Base-by-base conservation (phyloP, 2,329 filamentous ascomycete species). In the Fusarium goolgardi region DNA sequence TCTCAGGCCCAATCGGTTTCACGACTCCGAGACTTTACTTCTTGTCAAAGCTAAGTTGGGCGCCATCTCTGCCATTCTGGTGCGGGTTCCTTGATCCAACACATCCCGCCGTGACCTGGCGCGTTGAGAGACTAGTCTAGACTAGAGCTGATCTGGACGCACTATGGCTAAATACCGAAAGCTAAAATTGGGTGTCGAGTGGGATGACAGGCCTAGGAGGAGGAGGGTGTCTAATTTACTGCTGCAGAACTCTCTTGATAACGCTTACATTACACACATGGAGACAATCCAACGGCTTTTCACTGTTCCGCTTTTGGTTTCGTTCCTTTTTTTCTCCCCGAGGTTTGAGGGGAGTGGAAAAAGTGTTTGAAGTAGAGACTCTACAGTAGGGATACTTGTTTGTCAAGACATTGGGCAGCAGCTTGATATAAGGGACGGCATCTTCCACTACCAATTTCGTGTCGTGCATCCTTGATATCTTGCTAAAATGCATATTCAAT, bases 391-490 rank as follows among this genome's bases (percentile, higher is more conserved):
- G 35, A 39, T 20, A 21, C n/a, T 21, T 39, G 35, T 39, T 39
- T 18, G 47, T 39, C n/a, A 11, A 21, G 23, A 29, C 5, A 15
- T 40, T 27, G 13, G 47, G 31, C 39, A 13, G 18, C 6, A 39
- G 21, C 32, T 45, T 53, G 20, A 46, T 69, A 69, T 69, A 69
- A 69, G 65, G 65, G 23, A 51, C 23, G 23, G 15, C 34, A 10
- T 51, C n/a, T 35, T 39, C 47, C 47, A 51, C 47, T 21, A 16
- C 34, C 34, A 51, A 6, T 16, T 29, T 27, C 15, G 23, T 20
- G 1, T 20, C 10, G n/a, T 20, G 1, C 15, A 25, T 39, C 15
- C 39, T 39, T 7, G 34, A 20, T 40, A 25, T n/a, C 7, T 13
- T 23, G 18, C 6, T 20, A 16, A 3, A 9, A 35, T 49, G 32